These are phyloP conservation scores for Yarrowia osloensis DNA, from an alignment of 805 yeast species.

Conservation along the genomic window DNA sequence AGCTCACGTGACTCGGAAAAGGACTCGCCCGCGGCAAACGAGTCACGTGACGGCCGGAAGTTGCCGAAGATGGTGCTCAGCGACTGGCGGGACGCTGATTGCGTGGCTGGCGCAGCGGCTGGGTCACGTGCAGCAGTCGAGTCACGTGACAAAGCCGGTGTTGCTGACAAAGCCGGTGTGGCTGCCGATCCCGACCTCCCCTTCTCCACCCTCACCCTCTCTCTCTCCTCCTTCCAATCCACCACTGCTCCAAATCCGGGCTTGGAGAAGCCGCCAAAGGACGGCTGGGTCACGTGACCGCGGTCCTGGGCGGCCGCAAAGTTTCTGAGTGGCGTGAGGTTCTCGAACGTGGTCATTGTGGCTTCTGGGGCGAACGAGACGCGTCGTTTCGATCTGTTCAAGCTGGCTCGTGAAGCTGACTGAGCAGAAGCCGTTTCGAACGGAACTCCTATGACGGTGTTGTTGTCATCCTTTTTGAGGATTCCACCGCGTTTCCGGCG, in stretches of 20 bases:
- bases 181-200: no score
- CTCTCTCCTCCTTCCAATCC: slow-evolving; percentile 5
- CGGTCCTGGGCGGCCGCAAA: not conserved
- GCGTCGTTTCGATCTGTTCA: slow-evolving; percentile 3
- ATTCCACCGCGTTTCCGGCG: slow-evolving; percentile 14
- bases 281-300: not conserved
- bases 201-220: not conserved
- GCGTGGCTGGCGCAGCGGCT: no score
- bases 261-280: slow-evolving; percentile 9
- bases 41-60: slow-evolving; percentile 23
- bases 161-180: no score
- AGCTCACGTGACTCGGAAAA: slow-evolving; percentile 17
- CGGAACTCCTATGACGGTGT: slow-evolving; percentile 22
- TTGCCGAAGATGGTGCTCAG: slow-evolving; percentile 16
- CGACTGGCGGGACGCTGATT: not conserved
- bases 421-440: not conserved
- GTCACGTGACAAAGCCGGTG: not conserved
- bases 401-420: not conserved
- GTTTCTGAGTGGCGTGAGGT: slow-evolving; percentile 10
- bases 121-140: not conserved
- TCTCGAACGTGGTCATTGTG: slow-evolving; percentile 24
- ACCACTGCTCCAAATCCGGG: not conserved
- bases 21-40: not conserved
- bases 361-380: slow-evolving; percentile 28
- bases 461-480: slow-evolving; percentile 29